These are phyloP conservation scores for Rhodotorula glutinis DNA, from an alignment of 1,284 basidiomycete species.

Conservation along the genomic window DNA sequence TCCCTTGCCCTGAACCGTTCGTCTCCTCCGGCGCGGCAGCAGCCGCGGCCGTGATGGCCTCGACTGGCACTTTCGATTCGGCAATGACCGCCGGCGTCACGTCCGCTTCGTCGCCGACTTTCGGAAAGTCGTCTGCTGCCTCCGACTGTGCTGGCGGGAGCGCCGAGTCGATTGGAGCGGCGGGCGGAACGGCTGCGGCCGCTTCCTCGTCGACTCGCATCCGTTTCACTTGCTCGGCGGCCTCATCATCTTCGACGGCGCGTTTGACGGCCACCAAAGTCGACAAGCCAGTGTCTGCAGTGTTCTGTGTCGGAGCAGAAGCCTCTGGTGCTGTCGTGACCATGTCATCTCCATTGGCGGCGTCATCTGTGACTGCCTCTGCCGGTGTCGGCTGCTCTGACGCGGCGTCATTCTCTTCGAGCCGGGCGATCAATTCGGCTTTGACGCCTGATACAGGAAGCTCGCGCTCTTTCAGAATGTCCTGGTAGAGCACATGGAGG, in stretches of 20 bases:
- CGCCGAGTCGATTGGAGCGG: neutral
- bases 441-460: conserved; percentile 38
- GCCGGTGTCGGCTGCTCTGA: neutral
- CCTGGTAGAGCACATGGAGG: conserved; percentile 15
- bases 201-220: conserved; percentile 4
- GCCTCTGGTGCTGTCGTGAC: no score
- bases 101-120: neutral
- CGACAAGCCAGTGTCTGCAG: neutral
- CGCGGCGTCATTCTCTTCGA: conserved; percentile 11
- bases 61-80: neutral
- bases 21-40: neutral
- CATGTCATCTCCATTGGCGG: no score
- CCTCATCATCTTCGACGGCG: conserved; percentile 2
- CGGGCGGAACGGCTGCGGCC: neutral
- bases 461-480: conserved; percentile 29
- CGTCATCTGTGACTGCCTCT: neutral
- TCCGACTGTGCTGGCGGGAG: neutral
- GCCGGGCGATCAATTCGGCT: conserved; percentile 36
- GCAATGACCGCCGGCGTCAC: neutral
- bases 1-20: no score
- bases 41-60: conserved; percentile 1
- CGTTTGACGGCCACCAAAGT: conserved; percentile 1
- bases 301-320: no score
- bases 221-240: conserved; percentile 19
- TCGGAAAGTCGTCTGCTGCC: neutral